Evolutionary conservation across 768 basidiomycete species (phyloP).

Genomic region (Coprinopsis cinerea): DNA sequence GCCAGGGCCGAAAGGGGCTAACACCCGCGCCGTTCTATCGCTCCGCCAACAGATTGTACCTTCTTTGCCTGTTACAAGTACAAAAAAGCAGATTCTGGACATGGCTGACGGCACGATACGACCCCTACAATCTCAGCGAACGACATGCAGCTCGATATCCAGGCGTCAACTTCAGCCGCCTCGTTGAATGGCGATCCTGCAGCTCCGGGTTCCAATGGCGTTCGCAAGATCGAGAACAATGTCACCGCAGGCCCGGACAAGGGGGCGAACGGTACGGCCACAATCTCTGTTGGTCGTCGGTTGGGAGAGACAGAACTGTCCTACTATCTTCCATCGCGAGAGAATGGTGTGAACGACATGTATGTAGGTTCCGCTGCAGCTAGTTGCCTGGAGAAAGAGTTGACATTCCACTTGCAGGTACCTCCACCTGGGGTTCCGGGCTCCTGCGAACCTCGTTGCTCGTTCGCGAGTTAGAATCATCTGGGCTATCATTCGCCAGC

Average conservation of each 20-base stretch:
- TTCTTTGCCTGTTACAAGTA: too few species aligned
- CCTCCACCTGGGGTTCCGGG: constrained; percentile 63
- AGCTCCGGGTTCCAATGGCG: too few species aligned
- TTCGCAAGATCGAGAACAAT: too few species aligned
- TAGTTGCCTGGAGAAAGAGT: constrained; percentile 1
- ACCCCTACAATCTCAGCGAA: too few species aligned
- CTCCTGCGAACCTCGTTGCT: constrained; percentile 36
- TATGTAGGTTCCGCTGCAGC: constrained; percentile 33
- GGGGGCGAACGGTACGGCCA: constrained; percentile 1
- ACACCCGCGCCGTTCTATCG: too few species aligned
- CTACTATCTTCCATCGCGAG: constrained; percentile 76
- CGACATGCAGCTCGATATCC: too few species aligned
- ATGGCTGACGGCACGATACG: too few species aligned
- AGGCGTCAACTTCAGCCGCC: too few species aligned
- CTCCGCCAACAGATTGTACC: too few species aligned
- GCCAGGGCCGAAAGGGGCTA: too few species aligned
- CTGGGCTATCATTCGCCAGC: constrained; percentile 67
- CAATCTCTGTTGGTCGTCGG: constrained; percentile 36
- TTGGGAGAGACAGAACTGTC: constrained; percentile 74
- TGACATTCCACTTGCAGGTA: constrained; percentile 46
- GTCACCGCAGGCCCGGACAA: background rate
- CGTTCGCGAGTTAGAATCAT: constrained; percentile 46
- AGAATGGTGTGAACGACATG: constrained; percentile 85
- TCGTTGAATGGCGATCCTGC: too few species aligned
- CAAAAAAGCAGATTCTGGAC: too few species aligned